phyloP scores from a whole-genome alignment of 306 rosid genomes.

The Luffa acutangula region DNA sequence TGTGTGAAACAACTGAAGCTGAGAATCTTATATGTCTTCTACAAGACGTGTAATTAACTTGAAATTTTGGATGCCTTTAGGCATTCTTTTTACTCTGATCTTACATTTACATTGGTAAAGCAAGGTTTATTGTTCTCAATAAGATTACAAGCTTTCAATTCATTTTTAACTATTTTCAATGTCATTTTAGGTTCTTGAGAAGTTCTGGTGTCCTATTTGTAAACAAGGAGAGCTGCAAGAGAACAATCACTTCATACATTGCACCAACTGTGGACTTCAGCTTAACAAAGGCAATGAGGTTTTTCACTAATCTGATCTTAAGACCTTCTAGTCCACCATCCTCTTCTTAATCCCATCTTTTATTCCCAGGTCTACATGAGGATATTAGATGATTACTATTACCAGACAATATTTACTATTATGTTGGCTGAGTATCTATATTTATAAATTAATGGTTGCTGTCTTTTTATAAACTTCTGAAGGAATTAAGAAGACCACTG shows the following conservation, averaged over 20 bases:
- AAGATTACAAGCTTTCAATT: background rate
- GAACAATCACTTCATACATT: conserved; percentile 29
- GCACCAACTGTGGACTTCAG: conserved; percentile 45
- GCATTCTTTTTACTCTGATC: background rate
- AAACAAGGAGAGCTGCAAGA: conserved; percentile 67
- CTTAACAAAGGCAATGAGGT: conserved; percentile 64
- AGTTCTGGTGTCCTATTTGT: conserved; percentile 86
- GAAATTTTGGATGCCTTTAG: background rate
- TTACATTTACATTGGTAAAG: background rate
- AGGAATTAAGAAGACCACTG: background rate
- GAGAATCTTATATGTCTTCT: background rate
- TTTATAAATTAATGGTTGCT: background rate
- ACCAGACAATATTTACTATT: background rate
- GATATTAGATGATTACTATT: background rate
- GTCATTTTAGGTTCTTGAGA: conserved; percentile 21
- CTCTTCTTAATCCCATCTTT: background rate
- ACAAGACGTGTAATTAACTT: background rate
- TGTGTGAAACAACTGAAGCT: background rate
- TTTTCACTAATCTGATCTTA: conserved; percentile 10
- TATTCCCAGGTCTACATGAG: background rate
- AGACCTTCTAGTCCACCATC: background rate
- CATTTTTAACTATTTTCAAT: background rate
- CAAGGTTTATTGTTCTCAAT: background rate
- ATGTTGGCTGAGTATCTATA: background rate
- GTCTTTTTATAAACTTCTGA: background rate